A percentile compares a stretch with the other conserved stretches of the same genome.
Conservation (phyloP, 192 early-diverging fungal genomes). For the Coemansia furcata region DNA sequence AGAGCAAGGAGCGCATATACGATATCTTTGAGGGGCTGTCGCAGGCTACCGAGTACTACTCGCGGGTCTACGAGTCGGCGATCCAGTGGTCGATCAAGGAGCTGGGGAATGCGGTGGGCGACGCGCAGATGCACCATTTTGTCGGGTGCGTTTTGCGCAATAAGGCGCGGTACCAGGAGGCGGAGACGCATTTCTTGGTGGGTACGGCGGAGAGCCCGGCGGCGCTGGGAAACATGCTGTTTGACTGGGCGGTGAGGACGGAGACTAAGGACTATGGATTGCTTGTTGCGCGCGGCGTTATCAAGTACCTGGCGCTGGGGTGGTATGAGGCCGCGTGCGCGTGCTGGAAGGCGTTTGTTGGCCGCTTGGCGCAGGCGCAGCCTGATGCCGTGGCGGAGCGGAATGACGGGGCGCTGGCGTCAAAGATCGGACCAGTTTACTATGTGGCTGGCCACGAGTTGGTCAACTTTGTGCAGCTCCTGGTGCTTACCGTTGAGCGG, state of each 20-base stretch:
- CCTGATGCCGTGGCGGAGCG: conserved; percentile 17
- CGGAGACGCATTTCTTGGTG: conserved; percentile 82
- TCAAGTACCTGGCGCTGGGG: conserved; percentile 69
- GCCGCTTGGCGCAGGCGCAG: conserved; percentile 16
- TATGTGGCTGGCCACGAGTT: conserved; percentile 50
- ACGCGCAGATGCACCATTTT: conserved; percentile 49
- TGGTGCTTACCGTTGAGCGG: conserved; percentile 66
- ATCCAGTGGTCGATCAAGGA: conserved; percentile 47
- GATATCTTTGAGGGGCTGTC: conserved; percentile 67
- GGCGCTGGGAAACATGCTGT: conserved; percentile 69
- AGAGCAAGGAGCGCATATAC: conserved; percentile 62
- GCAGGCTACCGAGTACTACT: conserved; percentile 47
- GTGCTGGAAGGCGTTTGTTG: conserved; percentile 54
- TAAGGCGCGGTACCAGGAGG: conserved; percentile 73
- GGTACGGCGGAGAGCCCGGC: conserved; percentile 80
- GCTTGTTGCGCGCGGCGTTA: conserved; percentile 73
- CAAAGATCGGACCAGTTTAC: conserved; percentile 51
- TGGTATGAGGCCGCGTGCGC: conserved; percentile 55
- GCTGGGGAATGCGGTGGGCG: conserved; percentile 28
- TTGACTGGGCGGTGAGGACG: conserved; percentile 69
- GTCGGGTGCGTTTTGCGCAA: conserved; percentile 41
- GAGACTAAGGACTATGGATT: conserved; percentile 67
- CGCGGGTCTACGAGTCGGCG: conserved; percentile 44
- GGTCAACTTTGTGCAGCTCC: conserved; percentile 65
- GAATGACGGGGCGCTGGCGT: conserved; percentile 28